Base-by-base conservation (phyloP, 2,329 filamentous ascomycete genomes). In the Aaosphaeria arxii region DNA sequence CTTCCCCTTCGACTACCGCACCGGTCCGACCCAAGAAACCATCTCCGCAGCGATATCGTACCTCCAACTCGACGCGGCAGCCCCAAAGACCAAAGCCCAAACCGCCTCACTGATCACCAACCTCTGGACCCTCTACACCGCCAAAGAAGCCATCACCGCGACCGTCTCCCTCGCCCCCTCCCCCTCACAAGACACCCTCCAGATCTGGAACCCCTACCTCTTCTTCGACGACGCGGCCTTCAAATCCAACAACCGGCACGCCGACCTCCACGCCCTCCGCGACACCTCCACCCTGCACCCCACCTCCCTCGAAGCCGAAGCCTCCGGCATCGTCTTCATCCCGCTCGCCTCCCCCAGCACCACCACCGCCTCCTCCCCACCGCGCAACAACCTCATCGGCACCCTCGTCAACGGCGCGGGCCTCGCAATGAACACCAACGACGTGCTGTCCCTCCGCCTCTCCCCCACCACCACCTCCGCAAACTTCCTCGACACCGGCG, bases 401-500 rank as follows among this genome's bases (percentile, higher is more conserved):
- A 95, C 88, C 1, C 76, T 95, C 7, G 89, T 95, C 54, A 96
- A 96, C 62, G 90, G 91, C 40, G 91, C 91, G 0, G 91, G 91
- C 0, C 79, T 96, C 1, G 90, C 90, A 0, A 94, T 96, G 88
- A 94, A 94, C 66, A 95, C 90, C 0, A 84, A 91, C 50, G 91
- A 96, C 66, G 87, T 88, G 0, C 81, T 96, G 1, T 77, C 80
- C 2, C 73, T 83, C 9, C 81, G 63, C 30, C 81, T 95, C 7
- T 77, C 80, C 1, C 72, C 82, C 11, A 51, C 53, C 6, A 88
- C 88, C 2, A 71, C 76, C 32, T 86, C 86, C 28, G 83, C 89
- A 7, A 96, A 96, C 61, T 95, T 96, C 67, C 78, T 96, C 46
- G 91, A 96, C 66, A 95, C 89, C 0, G 91, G 91, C 30, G 91